Evolutionary conservation across 257 asterid genomes (phyloP).

Genomic region (Petrea volubilis): DNA sequence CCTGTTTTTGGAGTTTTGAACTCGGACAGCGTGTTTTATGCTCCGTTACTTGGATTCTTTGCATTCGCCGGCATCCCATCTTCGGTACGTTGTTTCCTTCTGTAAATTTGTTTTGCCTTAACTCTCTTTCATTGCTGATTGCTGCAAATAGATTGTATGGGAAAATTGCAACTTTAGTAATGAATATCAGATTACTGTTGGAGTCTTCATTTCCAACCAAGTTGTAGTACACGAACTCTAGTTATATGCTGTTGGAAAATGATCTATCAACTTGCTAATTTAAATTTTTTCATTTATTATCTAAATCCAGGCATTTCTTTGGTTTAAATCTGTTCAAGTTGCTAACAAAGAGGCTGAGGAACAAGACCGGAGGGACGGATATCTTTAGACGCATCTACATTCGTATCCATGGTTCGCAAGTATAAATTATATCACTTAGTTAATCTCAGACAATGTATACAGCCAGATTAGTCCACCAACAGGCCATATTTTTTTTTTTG

Average conservation of each 20-base stretch:
- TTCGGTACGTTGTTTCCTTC: slow-evolving; percentile 50
- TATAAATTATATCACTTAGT: slow-evolving; percentile 4
- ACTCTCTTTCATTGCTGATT: not conserved
- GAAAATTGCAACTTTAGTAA: not conserved
- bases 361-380: slow-evolving; percentile 93
- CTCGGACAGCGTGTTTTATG: slow-evolving; percentile 77
- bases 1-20: slow-evolving; percentile 87
- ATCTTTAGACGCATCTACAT: slow-evolving; percentile 33
- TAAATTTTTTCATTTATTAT: not conserved
- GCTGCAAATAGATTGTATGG: not conserved
- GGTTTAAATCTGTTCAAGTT: slow-evolving; percentile 90
- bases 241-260: not conserved
- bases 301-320: slow-evolving; percentile 75
- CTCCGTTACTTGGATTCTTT: slow-evolving; percentile 92
- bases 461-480: slow-evolving; percentile 14
- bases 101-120: not conserved
- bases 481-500: not conserved
- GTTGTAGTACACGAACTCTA: not conserved
- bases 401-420: slow-evolving; percentile 3
- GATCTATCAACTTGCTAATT: not conserved
- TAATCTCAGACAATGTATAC: slow-evolving; percentile 5
- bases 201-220: not conserved
- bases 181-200: not conserved
- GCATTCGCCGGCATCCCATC: slow-evolving; percentile 83
- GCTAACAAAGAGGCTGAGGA: slow-evolving; percentile 97